A percentile compares a stretch with the other conserved stretches of the same genome.
Conservation (phyloP, 2,329 filamentous ascomycete genomes). For the Fusarium sp. region DNA sequence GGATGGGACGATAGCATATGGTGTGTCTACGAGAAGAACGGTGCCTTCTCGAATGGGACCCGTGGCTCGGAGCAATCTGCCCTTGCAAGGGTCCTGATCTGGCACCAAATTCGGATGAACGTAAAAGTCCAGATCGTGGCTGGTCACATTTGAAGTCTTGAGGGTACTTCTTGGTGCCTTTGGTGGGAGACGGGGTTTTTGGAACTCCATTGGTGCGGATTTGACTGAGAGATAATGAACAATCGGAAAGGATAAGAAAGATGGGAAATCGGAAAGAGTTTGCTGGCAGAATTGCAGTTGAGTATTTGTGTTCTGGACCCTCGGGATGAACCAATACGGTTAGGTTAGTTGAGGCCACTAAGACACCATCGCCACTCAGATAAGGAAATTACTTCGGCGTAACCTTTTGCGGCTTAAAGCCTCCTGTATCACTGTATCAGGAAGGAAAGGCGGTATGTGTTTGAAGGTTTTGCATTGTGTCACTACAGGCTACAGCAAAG, state of each 20-base stretch:
- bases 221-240: not conserved
- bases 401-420: constrained; percentile 42
- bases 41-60: constrained; percentile 45
- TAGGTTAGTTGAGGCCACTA: constrained; percentile 39
- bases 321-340: constrained; percentile 35
- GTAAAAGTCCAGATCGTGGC: constrained; percentile 41
- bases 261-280: constrained; percentile 14
- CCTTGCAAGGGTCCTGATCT: constrained; percentile 46
- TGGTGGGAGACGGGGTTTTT: constrained; percentile 26
- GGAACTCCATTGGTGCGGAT: constrained; percentile 34
- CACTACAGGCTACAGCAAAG: not conserved
- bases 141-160: constrained; percentile 24
- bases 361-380: constrained; percentile 34
- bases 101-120: constrained; percentile 43
- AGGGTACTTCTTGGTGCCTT: constrained; percentile 24
- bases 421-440: constrained; percentile 23
- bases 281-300: constrained; percentile 9
- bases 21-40: constrained; percentile 46
- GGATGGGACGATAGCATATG: constrained; percentile 49
- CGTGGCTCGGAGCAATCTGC: constrained; percentile 45
- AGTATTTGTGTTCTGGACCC: constrained; percentile 32
- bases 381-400: constrained; percentile 31
- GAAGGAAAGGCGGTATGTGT: not conserved
- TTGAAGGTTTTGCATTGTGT: constrained; percentile 11
- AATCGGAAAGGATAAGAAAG: not conserved